phyloP scores from a whole-genome alignment of 495 filamentous ascomycete genomes.

The Neurospora sp. region DNA sequence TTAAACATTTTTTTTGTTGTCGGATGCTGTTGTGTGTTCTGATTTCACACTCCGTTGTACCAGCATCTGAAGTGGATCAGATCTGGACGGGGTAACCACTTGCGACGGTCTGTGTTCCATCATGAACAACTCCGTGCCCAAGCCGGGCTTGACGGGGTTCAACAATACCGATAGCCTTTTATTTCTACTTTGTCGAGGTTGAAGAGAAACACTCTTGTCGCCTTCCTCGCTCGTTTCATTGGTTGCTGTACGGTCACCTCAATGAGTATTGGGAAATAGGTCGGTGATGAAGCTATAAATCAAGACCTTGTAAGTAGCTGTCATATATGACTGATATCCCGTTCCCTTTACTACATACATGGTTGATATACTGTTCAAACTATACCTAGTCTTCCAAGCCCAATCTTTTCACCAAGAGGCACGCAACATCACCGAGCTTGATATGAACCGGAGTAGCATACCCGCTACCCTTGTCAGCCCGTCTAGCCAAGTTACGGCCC shows the following conservation, averaged over 20 bases:
- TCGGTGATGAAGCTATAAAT: not conserved
- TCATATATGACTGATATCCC: not conserved
- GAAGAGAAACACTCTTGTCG: not conserved
- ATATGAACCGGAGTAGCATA: not conserved
- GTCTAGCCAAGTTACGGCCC: not conserved
- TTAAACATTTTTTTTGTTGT: not conserved
- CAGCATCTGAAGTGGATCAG: no score
- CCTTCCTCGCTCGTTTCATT: not conserved
- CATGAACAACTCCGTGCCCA: not conserved
- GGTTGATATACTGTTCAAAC: not conserved
- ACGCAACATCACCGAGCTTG: not conserved
- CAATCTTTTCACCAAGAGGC: not conserved
- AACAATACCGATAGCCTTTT: not conserved
- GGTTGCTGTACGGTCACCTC: not conserved
- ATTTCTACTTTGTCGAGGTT: not conserved
- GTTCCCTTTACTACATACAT: not conserved
- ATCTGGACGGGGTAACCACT: not conserved
- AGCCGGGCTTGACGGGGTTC: not conserved
- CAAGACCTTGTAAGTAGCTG: not conserved
- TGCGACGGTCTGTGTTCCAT: constrained; percentile 25
- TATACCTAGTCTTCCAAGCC: not conserved
- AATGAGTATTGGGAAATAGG: not conserved
- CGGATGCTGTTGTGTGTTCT: not conserved
- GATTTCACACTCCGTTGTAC: no score
- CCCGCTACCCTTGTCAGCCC: not conserved